These are phyloP conservation scores for Uromyces viciae-fabae DNA, from an alignment of 1,284 basidiomycete species.

Conservation along the genomic window DNA sequence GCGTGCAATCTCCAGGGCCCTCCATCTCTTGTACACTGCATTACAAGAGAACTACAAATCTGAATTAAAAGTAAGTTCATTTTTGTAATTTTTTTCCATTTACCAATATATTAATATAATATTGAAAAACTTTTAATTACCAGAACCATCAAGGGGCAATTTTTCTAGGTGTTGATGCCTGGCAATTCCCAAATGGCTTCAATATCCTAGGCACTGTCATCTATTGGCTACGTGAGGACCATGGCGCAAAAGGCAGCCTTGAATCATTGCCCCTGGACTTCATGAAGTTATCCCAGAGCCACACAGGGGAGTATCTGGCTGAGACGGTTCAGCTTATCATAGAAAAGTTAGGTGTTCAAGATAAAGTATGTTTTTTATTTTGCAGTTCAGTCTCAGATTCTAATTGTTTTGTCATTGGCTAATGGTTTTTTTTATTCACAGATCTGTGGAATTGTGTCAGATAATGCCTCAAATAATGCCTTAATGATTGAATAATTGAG, in stretches of 20 bases:
- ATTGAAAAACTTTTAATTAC: too few relatives aligned
- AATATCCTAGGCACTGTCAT: not conserved
- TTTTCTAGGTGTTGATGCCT: not conserved
- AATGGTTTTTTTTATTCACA: not conserved
- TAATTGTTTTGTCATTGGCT: too few relatives aligned
- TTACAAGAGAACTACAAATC: too few relatives aligned
- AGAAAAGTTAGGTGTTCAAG: not conserved
- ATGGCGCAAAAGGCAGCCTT: not conserved
- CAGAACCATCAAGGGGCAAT: not conserved
- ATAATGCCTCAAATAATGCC: not conserved
- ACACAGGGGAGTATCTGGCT: not conserved
- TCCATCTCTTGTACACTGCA: too few relatives aligned
- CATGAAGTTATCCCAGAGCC: not conserved
- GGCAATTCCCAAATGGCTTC: not conserved
- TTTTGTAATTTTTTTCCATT: too few relatives aligned
- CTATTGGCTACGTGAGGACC: not conserved
- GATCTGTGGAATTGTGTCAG: conserved; percentile 8
- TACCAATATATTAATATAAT: too few relatives aligned
- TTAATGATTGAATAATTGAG: not conserved
- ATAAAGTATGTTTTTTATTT: not conserved
- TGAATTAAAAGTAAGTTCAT: too few relatives aligned
- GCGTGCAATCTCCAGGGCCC: too few relatives aligned
- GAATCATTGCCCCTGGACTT: not conserved
- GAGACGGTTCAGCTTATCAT: not conserved
- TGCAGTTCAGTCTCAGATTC: not conserved